These are phyloP conservation scores for Lepidium aucheri DNA, from an alignment of 345 rosid genomes.

Conservation along the genomic window DNA sequence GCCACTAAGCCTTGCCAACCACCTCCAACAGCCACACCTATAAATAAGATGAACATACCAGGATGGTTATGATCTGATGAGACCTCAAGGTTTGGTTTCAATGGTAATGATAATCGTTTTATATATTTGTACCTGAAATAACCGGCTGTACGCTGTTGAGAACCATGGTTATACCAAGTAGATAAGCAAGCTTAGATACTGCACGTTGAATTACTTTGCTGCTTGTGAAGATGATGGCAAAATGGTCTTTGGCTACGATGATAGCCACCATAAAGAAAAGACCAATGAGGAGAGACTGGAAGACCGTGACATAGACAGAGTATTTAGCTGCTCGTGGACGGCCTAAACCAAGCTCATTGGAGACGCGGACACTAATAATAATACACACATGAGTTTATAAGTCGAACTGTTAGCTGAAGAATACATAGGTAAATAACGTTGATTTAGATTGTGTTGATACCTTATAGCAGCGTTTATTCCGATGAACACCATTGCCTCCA, in stretches of 20 bases:
- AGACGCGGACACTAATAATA: slow-evolving; percentile 57
- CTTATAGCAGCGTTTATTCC: slow-evolving; percentile 74
- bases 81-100: not conserved
- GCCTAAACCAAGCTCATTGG: slow-evolving; percentile 74
- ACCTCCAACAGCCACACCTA: slow-evolving; percentile 83
- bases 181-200: slow-evolving; percentile 49
- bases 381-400: not conserved
- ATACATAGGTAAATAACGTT: not conserved
- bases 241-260: slow-evolving; percentile 43
- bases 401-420: not conserved
- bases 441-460: slow-evolving; percentile 17
- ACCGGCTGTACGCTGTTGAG: slow-evolving; percentile 85
- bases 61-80: not conserved
- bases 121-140: slow-evolving; percentile 46
- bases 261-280: slow-evolving; percentile 51
- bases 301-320: slow-evolving; percentile 46
- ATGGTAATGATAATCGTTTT: not conserved
- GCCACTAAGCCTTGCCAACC: slow-evolving; percentile 93
- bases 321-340: slow-evolving; percentile 73
- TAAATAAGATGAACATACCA: not conserved
- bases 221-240: slow-evolving; percentile 54
- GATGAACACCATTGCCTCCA: slow-evolving; percentile 73
- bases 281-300: slow-evolving; percentile 55
- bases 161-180: slow-evolving; percentile 75
- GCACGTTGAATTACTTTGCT: slow-evolving; percentile 43